A percentile compares a stretch with the other conserved stretches of the same genome.
Evolutionary conservation across 352 stramenopile species (phyloP).

Genomic region (Globisporangium yorkense): DNA sequence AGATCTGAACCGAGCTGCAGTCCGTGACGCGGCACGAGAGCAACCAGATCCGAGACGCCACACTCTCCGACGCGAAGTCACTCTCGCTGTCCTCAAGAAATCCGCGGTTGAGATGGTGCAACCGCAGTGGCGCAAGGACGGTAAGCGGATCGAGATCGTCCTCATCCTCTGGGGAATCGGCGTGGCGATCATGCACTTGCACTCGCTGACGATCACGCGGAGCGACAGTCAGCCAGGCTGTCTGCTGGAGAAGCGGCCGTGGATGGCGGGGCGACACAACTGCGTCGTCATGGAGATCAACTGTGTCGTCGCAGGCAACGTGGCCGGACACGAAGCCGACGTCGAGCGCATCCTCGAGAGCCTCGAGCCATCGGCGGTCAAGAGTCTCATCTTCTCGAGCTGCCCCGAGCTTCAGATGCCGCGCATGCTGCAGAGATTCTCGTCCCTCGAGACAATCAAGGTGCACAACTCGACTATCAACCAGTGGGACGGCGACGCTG

Average conservation of each 20-base stretch:
- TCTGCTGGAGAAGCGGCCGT: constrained; percentile 5
- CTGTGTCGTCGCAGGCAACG: neutral
- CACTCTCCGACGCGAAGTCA: too few species aligned
- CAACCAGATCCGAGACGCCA: too few species aligned
- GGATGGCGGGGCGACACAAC: constrained; percentile 2
- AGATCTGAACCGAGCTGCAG: too few species aligned
- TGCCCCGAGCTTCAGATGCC: constrained; percentile 4
- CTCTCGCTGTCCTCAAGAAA: neutral
- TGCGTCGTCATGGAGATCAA: constrained; percentile 9
- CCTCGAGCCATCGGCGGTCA: neutral
- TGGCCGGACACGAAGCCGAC: neutral
- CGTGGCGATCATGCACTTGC: neutral
- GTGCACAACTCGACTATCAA: constrained; percentile 6
- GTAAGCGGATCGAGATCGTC: constrained; percentile 4
- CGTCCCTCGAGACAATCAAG: constrained; percentile 3
- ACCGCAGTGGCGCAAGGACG: neutral
- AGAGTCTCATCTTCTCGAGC: constrained; percentile 9
- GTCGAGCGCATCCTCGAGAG: neutral
- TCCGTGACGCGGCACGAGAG: too few species aligned
- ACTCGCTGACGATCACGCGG: neutral
- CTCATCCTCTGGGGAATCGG: constrained; percentile 4
- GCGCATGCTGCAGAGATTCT: neutral
- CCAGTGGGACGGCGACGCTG: neutral
- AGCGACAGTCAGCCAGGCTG: neutral
- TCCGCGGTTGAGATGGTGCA: constrained; percentile 1